Base-by-base conservation (phyloP, 106 monocot genomes). In the Platanthera zijinensis region DNA sequence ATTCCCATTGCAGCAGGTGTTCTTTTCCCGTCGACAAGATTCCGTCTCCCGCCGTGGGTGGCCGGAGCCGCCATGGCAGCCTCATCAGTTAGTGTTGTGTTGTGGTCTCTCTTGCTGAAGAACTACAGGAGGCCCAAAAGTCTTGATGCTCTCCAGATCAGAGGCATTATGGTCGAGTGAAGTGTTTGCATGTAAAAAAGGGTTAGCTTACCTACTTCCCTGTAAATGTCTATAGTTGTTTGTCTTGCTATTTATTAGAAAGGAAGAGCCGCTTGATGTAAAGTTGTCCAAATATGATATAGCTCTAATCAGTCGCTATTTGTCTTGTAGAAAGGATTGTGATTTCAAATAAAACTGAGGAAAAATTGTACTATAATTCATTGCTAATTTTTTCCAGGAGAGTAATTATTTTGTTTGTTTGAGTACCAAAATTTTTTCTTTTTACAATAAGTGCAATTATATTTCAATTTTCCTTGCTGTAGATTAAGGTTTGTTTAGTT, bases 1-100 rank as follows among this genome's bases (percentile, higher is more conserved):
- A 95, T 95, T 71, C 92, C 95, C 1, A 85, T 95, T 78, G 95
- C 95, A n/a, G 95, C 92, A 0, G 95, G 95, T 11, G 92, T 54
- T 19, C 83, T 95, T 28, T 95, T 92, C 71, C 95, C 95, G 17
- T 88, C 79, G 17, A 84, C 80, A 6, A 49, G 88, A 72, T 82
- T 95, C 71, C 83, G 90, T 0, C 71, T 95, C 57, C 95, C 95
- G 8, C 95, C 95, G 22, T 95, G 95, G 95, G 49, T 95, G 67
- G 82, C 92, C 5, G 95, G 95, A 52, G 95, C 89, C 8, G 88
- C 90, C 48, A 95, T 95, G 95, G 95, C 95, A 11, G 90, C 85
- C n/a, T 95, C 95, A 25, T 95, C 95, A 6, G 90, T 95, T 15
- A 92, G 92, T 66, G 95, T 95, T 9, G 95, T 95, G 10, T 83